These are phyloP conservation scores for Diaporthe helianthi DNA, from an alignment of 2,329 filamentous ascomycete species.

Conservation along the genomic window DNA sequence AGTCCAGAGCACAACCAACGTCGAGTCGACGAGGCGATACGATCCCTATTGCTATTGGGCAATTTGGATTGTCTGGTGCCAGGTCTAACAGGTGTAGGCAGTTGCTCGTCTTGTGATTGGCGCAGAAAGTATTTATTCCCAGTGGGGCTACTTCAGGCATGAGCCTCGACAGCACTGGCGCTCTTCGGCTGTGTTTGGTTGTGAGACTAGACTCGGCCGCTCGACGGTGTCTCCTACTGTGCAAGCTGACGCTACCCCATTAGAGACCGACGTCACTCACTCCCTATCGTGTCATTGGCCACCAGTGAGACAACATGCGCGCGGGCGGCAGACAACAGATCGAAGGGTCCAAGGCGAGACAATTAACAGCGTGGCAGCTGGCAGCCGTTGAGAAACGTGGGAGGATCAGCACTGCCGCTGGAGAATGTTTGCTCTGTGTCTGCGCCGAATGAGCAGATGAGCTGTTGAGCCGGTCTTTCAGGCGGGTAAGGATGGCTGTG, in stretches of 20 bases:
- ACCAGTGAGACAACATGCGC: neutral
- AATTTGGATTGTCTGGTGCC: neutral
- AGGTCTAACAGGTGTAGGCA: neutral
- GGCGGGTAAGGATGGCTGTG: conserved; percentile 20
- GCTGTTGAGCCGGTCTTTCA: conserved; percentile 22
- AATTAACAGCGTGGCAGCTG: neutral
- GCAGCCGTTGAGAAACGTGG: neutral
- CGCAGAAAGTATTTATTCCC: neutral
- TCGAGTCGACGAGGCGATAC: neutral
- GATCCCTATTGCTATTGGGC: too few relatives aligned
- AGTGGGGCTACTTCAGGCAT: neutral
- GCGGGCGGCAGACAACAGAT: conserved; percentile 1
- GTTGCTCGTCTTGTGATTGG: neutral
- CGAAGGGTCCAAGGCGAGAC: neutral
- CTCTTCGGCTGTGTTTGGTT: neutral
- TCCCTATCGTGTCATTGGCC: neutral
- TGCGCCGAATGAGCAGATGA: conserved; percentile 17
- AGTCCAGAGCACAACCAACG: neutral
- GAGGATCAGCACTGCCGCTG: conserved; percentile 7
- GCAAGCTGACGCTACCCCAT: neutral
- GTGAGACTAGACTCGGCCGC: conserved; percentile 1
- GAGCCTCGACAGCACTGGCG: neutral
- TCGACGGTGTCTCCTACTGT: conserved; percentile 4
- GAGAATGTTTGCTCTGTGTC: neutral
- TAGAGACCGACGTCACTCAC: conserved; percentile 1